Evolutionary conservation across 2,329 filamentous ascomycete genomes (phyloP), one percentile per base, ranked within the genome.

Genomic region (Colletotrichum destructivum): DNA sequence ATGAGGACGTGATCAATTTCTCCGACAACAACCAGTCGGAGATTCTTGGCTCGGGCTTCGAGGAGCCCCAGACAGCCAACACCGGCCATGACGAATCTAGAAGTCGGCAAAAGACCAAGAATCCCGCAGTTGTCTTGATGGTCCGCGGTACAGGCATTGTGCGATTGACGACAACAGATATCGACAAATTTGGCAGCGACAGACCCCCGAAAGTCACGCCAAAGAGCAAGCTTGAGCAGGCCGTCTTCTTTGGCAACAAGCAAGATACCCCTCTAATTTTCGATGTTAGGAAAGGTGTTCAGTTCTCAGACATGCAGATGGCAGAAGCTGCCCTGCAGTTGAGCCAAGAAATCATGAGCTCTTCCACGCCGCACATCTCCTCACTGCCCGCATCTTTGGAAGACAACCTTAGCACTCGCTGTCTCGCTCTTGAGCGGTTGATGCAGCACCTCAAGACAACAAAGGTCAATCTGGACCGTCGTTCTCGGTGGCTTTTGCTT

Each of bases 191-290:
- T 76, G 86, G 86, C 15, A 88, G 88, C 73, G 87, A 88, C 63
- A 82, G 83, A 64, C 86, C 89, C 5, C 90, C 89, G 1, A 82
- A 86, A 75, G 89, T 97, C 18, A 95, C 93, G 1, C 93, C 94
- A 8, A 96, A 94, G 82, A 94, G 91, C 82, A 98, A 96, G 82
- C 88, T 99, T 51, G 94, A 98, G 78, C 95, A 99, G 82, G 95
- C 95, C 2, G 93, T 98, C 1, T 98, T 98, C 82, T 98, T 94
- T 79, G 95, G 95, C 2, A 90, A 90, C 59, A 91, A 93, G 78
- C 88, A 92, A 73, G 91, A 94, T 77, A 98, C 95, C 76, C 93
- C 96, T n/a, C 83, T 99, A n/a, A 91, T 95, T 73, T 94, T 99
- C 76, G 89, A 92, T 54, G 88, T 91, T 54, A 89, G 90, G 74